Conservation (phyloP, 768 basidiomycete species). For the Trametopsis cervina region DNA sequence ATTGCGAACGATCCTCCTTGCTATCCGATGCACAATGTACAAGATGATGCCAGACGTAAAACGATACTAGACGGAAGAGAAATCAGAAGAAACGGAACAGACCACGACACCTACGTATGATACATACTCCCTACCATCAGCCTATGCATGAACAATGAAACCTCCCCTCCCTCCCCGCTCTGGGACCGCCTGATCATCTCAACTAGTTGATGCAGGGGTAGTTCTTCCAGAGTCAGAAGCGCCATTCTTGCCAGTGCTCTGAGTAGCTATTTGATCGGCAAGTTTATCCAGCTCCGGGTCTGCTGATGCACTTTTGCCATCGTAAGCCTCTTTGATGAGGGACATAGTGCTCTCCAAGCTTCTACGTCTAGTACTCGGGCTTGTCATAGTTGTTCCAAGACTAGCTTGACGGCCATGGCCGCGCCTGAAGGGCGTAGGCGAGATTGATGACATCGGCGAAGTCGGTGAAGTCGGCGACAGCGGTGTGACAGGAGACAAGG, state of each 20-base stretch:
- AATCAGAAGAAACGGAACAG: slow-evolving; percentile 2
- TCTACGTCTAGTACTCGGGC: slow-evolving; percentile 85
- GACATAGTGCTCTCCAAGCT: slow-evolving; percentile 94
- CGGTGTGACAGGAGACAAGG: slow-evolving; percentile 33
- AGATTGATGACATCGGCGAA: slow-evolving; percentile 31
- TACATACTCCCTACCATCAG: slow-evolving; percentile 4
- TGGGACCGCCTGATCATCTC: background rate
- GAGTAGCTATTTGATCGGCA: slow-evolving; percentile 19
- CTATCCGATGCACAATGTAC: slow-evolving; percentile 7
- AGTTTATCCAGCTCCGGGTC: slow-evolving; percentile 24
- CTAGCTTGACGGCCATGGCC: slow-evolving; percentile 75
- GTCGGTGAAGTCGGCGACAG: slow-evolving; percentile 40
- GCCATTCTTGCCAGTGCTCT: slow-evolving; percentile 10
- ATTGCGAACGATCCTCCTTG: no score
- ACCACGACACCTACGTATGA: slow-evolving; percentile 1
- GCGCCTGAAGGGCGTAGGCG: slow-evolving; percentile 48
- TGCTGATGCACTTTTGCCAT: slow-evolving; percentile 41
- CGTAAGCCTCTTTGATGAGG: slow-evolving; percentile 89
- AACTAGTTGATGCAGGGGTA: background rate
- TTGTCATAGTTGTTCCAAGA: slow-evolving; percentile 92
- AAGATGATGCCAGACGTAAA: background rate
- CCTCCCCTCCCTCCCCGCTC: background rate
- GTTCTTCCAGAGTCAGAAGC: slow-evolving; percentile 6
- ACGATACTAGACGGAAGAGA: background rate
- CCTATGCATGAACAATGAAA: background rate